Conservation (phyloP, 306 rosid species). For the Rosa rugosa region DNA sequence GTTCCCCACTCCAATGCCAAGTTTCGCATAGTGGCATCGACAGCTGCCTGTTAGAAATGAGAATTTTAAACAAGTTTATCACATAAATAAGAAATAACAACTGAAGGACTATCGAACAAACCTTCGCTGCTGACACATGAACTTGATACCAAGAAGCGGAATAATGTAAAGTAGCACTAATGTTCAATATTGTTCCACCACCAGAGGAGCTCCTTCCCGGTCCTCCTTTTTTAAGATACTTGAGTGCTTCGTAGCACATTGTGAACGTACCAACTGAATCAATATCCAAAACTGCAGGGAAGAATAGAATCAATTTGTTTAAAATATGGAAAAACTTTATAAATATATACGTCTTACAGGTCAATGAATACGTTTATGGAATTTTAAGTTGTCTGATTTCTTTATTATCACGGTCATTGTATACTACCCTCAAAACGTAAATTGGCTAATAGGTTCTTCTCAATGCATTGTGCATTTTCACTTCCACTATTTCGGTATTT, state of each 20-base stretch:
- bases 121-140: constrained; percentile 97
- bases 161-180: constrained; percentile 89
- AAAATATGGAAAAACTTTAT: not conserved
- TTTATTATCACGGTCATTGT: not conserved
- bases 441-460: not conserved
- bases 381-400: not conserved
- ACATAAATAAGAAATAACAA: constrained; percentile 12
- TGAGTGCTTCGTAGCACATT: constrained; percentile 85
- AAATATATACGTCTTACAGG: not conserved
- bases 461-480: not conserved
- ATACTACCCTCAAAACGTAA: not conserved
- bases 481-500: not conserved
- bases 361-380: not conserved
- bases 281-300: constrained; percentile 79
- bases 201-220: constrained; percentile 58
- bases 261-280: constrained; percentile 97
- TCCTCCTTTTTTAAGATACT: constrained; percentile 91
- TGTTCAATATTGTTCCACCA: constrained; percentile 75
- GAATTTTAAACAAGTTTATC: not conserved
- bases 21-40: constrained; percentile 89
- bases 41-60: constrained; percentile 70
- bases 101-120: constrained; percentile 26
- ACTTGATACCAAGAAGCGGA: constrained; percentile 91
- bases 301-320: constrained; percentile 12
- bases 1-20: constrained; percentile 98